Evolutionary conservation across 371 early-diverging fungal genomes (phyloP).

Genomic region (Actinomucor elegans): DNA sequence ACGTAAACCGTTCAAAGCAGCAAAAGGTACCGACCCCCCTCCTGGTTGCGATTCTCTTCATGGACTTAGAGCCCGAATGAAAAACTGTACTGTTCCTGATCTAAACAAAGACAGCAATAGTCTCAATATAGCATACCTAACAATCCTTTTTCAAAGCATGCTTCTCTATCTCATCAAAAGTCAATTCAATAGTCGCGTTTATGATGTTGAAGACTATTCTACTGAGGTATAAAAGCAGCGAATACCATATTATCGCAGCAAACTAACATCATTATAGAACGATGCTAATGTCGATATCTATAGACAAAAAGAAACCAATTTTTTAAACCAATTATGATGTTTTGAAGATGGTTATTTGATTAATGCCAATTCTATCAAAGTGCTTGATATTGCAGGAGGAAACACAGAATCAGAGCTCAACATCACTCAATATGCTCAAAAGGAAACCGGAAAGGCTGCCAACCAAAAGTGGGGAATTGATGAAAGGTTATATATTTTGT

Average conservation of each 20-base stretch:
- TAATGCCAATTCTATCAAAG: constrained; percentile 36
- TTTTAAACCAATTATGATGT: constrained; percentile 33
- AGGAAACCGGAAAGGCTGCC: constrained; percentile 25
- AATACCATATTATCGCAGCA: too few relatives aligned
- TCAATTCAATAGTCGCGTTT: constrained; percentile 30
- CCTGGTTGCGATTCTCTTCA: too few relatives aligned
- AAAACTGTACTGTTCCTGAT: too few relatives aligned
- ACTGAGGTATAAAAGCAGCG: constrained; percentile 28
- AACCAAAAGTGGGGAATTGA: constrained; percentile 37
- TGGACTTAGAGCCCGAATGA: too few relatives aligned
- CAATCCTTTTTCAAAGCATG: too few relatives aligned
- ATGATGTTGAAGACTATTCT: constrained; percentile 29
- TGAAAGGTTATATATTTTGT: constrained; percentile 27
- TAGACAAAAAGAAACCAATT: constrained; percentile 19
- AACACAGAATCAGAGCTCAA: constrained; percentile 24
- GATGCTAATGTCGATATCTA: constrained; percentile 27
- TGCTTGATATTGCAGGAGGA: constrained; percentile 29
- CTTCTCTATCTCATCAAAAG: constrained; percentile 26
- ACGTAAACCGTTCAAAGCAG: too few relatives aligned
- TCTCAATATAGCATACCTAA: too few relatives aligned
- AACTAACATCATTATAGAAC: constrained; percentile 21
- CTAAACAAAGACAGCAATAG: too few relatives aligned
- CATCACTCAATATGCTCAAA: constrained; percentile 34
- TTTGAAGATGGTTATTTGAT: constrained; percentile 31
- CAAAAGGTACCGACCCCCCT: too few relatives aligned